These are phyloP conservation scores for Astrocystis sublimbata DNA, from an alignment of 495 filamentous ascomycete species.

Conservation along the genomic window DNA sequence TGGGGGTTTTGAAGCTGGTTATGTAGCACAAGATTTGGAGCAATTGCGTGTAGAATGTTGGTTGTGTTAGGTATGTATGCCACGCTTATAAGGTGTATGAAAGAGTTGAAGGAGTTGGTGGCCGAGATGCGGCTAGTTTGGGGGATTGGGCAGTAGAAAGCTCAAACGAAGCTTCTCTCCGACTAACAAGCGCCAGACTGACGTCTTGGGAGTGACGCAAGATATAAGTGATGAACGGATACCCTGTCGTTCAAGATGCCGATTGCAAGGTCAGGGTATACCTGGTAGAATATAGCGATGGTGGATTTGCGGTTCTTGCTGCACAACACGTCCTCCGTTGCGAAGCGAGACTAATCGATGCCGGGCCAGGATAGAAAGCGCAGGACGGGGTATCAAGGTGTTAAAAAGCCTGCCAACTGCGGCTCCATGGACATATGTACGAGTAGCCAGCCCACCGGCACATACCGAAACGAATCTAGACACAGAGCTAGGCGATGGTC, in stretches of 20 bases:
- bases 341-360: neutral
- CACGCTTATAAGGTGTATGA: neutral
- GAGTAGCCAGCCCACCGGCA: neutral
- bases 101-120: neutral
- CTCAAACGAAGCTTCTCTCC: neutral
- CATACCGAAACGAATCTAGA: slow-evolving; percentile 6
- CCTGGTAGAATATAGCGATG: neutral
- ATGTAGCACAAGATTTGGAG: neutral
- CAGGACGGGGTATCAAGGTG: neutral
- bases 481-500: neutral
- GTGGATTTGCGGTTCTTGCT: slow-evolving; percentile 6
- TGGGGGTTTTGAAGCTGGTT: neutral
- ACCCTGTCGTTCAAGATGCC: slow-evolving; percentile 1
- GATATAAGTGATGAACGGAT: neutral
- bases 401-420: slow-evolving; percentile 8
- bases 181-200: neutral
- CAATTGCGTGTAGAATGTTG: slow-evolving; percentile 2
- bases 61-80: too few relatives aligned
- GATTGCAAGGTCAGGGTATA: slow-evolving; percentile 3
- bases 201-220: slow-evolving; percentile 1
- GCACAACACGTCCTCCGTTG: slow-evolving; percentile 8
- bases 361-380: neutral
- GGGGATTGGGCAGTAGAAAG: neutral
- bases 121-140: neutral
- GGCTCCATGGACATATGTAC: neutral